Base-by-base conservation (phyloP, 345 rosid species). In the Odontarrhena argentea region DNA sequence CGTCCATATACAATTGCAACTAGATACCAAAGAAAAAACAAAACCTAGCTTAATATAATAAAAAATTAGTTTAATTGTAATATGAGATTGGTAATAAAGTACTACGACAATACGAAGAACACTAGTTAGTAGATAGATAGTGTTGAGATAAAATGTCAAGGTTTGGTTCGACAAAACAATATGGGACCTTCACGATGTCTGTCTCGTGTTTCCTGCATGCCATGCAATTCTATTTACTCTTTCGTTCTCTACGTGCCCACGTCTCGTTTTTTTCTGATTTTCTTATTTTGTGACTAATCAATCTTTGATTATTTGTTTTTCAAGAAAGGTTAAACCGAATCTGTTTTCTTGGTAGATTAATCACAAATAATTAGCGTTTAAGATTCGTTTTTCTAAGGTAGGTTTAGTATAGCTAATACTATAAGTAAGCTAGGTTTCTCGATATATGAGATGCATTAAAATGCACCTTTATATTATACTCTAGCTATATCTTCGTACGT, bases 141-240 rank as follows among this genome's bases (percentile, higher is more conserved):
- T 61, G 50, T 68, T 61, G 73, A 47, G 67, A 60, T 55, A 62
- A 74, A 45, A 55, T 74, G 78, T 68, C 47, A 43, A 55, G 69
- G 60, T 74, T 68, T 55, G 64, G 69, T 55, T 74, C 54, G 74
- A 74, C 78, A 53, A 68, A 51, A 74, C 69, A 74, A 74, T 53
- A 67, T 74, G 78, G 64, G 78, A 62, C 69, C 65, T 68, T 68
- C 74, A 68, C 58, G 46, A 60, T 74, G 77, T 74, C 73, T 67
- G 64, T 74, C 59, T 74, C 78, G 34, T 74, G 78, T 74, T 74
- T 74, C 78, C 69, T 74, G 65, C 74, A 74, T 74, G 78, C 42
- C 74, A 67, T 74, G 74, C 78, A 74, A 7, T 46, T 66, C 45
- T 54, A 52, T 74, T 60, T 74, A 74, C 69, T 74, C 64, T 63